phyloP scores from a whole-genome alignment of 805 yeast genomes.

The Ogataea methylovora region DNA sequence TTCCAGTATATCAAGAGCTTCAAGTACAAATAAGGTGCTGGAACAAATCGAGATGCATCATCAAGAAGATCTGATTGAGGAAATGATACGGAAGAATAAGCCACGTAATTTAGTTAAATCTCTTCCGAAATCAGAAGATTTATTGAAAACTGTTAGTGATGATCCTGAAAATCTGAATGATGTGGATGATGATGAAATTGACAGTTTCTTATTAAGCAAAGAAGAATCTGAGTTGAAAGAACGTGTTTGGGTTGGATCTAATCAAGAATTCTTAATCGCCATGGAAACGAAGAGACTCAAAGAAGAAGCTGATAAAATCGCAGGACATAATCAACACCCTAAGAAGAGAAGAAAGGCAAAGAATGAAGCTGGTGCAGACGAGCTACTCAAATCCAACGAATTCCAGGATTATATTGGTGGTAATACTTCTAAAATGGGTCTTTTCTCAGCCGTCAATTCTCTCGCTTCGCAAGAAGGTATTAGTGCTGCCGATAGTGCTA shows the following conservation, averaged over 20 bases:
- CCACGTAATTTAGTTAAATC: slow-evolving; percentile 46
- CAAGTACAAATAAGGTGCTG: slow-evolving; percentile 12
- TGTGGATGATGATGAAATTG: slow-evolving; percentile 78
- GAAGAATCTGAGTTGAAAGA: slow-evolving; percentile 73
- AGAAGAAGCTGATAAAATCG: slow-evolving; percentile 76
- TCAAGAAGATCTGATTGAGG: slow-evolving; percentile 18
- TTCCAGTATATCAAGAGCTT: slow-evolving; percentile 2
- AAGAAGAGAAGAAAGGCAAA: slow-evolving; percentile 35
- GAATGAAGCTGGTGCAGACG: slow-evolving; percentile 12
- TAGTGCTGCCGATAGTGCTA: slow-evolving; percentile 75
- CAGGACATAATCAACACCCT: slow-evolving; percentile 59
- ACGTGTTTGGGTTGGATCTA: slow-evolving; percentile 82
- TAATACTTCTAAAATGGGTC: slow-evolving; percentile 17
- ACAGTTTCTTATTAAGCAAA: slow-evolving; percentile 48
- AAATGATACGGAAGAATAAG: slow-evolving; percentile 35
- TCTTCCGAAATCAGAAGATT: slow-evolving; percentile 51
- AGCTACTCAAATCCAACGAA: slow-evolving; percentile 14
- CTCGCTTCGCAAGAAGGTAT: slow-evolving; percentile 34
- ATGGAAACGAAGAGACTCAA: slow-evolving; percentile 82
- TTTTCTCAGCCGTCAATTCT: slow-evolving; percentile 37
- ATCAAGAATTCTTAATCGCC: slow-evolving; percentile 76
- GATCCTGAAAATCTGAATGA: slow-evolving; percentile 62
- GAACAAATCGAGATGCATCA: no score
- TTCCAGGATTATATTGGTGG: slow-evolving; percentile 17
- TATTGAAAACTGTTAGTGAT: slow-evolving; percentile 46